Percentiles rank a stretch among this genome's conserved stretches.
These are phyloP conservation scores for Stenogyne calaminthoides DNA, from an alignment of 305 asterid genomes.

Conservation along the genomic window DNA sequence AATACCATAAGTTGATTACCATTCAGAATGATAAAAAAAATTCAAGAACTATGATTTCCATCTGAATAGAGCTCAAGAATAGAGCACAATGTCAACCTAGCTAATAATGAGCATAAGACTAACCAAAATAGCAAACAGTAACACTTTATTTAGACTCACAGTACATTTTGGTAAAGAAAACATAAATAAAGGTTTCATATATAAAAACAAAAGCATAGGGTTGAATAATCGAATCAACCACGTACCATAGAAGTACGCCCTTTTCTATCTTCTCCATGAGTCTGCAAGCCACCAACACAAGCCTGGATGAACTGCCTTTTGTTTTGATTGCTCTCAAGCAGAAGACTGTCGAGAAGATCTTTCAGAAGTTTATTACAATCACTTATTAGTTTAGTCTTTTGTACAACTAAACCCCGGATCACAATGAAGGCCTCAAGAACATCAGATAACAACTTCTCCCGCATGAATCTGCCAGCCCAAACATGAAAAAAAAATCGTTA, in stretches of 20 bases:
- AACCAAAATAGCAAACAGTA: constrained; percentile 9
- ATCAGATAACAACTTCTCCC: constrained; percentile 83
- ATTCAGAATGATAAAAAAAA: constrained; percentile 4
- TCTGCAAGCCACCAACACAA: constrained; percentile 92
- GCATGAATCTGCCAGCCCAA: constrained; percentile 79
- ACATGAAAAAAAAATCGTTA: constrained; percentile 18
- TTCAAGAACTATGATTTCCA: constrained; percentile 4
- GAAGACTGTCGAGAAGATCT: constrained; percentile 94
- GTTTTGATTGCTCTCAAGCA: constrained; percentile 93
- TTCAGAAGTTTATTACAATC: constrained; percentile 91
- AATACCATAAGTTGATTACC: constrained; percentile 15
- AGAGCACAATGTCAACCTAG: constrained; percentile 20
- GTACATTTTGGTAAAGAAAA: background rate
- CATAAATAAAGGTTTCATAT: background rate
- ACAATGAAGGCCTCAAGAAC: constrained; percentile 98
- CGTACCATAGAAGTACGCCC: constrained; percentile 93
- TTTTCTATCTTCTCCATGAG: constrained; percentile 81
- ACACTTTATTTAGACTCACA: background rate
- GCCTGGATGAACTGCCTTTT: constrained; percentile 97
- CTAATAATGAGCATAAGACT: background rate
- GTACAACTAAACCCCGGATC: constrained; percentile 93
- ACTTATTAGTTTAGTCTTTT: constrained; percentile 91
- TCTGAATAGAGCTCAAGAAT: background rate
- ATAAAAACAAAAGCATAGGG: background rate
- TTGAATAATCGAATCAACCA: constrained; percentile 24